Evolutionary conservation across 345 rosid genomes (phyloP), one percentile per base, ranked within the genome.

Genomic region (Erodium maritimum): DNA sequence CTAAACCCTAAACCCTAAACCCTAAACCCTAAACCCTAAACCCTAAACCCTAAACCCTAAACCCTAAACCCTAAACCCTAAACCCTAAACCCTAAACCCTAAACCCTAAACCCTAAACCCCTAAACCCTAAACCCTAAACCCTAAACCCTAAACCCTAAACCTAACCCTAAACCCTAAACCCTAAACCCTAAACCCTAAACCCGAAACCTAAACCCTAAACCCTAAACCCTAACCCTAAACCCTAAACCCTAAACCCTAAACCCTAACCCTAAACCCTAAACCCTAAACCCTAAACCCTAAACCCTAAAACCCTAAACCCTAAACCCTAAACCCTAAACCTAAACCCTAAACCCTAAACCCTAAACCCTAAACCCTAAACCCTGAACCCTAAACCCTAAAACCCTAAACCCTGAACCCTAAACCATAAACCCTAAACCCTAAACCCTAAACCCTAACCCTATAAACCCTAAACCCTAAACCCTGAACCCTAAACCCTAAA

Each of bases 31-130:
- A 54, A 54, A 54, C 57, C 57, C 57, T 54, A 54, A 54, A 54
- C 57, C 57, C 57, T 54, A 54, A 54, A 54, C 57, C 57, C 57
- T 54, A 54, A 54, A 54, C 57, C 57, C 57, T 54, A 54, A 54
- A 54, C 57, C 57, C 57, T 19, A 54, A 54, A n/a, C n/a, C 57
- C 57, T 54, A 54, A 54, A 54, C 57, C 57, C 57, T 54, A 54
- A 54, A 11, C 57, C 57, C 57, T 54, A 54, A 11, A 54, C 57
- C 57, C 57, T 54, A 54, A 54, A 54, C 57, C 5, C 5, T 13
- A 54, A 54, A 11, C 57, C 57, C 57, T 13, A 54, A 11, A 11
- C 22, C 57, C 57, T 13, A 11, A 13, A 11, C 57, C 57, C 57
- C 16, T 2, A 54, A 54, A 4, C 57, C 57, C 16, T 2, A 54